Conservation (phyloP, 371 early-diverging fungal genomes). For the Mucor velutinosus region DNA sequence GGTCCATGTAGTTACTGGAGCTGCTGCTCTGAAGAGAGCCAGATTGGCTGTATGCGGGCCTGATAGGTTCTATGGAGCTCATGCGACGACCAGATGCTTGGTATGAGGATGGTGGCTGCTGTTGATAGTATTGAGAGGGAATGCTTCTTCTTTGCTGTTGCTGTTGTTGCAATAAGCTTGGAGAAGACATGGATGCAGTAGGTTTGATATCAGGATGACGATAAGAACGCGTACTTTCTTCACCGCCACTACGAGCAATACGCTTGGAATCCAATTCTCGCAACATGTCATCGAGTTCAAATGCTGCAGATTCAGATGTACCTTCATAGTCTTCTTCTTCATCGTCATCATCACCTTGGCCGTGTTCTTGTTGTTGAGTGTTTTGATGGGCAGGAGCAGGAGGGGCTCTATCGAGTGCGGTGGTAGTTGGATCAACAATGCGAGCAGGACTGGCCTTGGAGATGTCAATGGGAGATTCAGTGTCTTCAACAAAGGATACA, state of each 20-base stretch:
- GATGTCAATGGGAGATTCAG: neutral
- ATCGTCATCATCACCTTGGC: neutral
- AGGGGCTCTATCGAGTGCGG: neutral
- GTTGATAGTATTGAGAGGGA: slow-evolving; percentile 1
- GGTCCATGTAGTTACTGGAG: neutral
- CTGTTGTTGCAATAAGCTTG: slow-evolving; percentile 10
- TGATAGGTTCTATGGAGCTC: slow-evolving; percentile 1
- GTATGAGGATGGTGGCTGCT: neutral
- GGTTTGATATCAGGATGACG: slow-evolving; percentile 15
- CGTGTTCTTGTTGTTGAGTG: neutral
- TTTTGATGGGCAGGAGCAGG: too few relatives aligned
- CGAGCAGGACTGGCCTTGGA: neutral
- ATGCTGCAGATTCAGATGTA: slow-evolving; percentile 16
- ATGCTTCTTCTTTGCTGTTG: slow-evolving; percentile 18
- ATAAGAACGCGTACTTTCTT: neutral
- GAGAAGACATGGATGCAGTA: slow-evolving; percentile 21
- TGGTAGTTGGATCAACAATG: neutral
- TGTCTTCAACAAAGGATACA: slow-evolving; percentile 9
- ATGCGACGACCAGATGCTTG: slow-evolving; percentile 10
- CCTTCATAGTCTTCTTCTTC: neutral
- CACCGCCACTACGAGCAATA: slow-evolving; percentile 3
- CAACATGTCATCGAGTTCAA: slow-evolving; percentile 23
- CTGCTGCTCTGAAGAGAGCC: neutral
- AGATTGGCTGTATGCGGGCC: neutral
- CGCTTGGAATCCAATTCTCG: slow-evolving; percentile 17